A percentile compares a stretch with the other conserved stretches of the same genome.
Conservation (phyloP, 495 filamentous ascomycete genomes). For the Achaetomiella virescens region DNA sequence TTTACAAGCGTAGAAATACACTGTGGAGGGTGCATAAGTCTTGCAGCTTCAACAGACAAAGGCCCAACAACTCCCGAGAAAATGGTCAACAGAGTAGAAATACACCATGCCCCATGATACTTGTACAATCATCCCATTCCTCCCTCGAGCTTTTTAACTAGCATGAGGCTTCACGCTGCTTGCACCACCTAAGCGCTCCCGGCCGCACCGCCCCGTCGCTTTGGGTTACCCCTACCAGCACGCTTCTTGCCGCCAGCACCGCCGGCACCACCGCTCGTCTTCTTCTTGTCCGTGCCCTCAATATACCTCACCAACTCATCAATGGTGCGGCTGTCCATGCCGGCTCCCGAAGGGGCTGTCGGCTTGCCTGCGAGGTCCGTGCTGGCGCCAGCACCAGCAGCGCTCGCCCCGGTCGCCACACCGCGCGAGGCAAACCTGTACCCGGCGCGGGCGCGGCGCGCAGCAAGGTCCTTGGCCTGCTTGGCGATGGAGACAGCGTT, state of each 20-base stretch:
- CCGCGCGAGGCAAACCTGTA: slow-evolving; percentile 45
- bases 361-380: slow-evolving; percentile 18
- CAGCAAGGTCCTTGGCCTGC: slow-evolving; percentile 79
- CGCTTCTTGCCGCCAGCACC: slow-evolving; percentile 70
- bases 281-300: slow-evolving; percentile 22
- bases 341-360: slow-evolving; percentile 28
- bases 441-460: slow-evolving; percentile 54
- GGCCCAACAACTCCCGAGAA: no score
- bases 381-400: slow-evolving; percentile 16
- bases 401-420: slow-evolving; percentile 9
- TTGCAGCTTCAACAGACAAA: no score
- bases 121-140: no score
- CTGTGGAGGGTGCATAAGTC: no score
- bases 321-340: slow-evolving; percentile 16
- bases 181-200: not conserved
- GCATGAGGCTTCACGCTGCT: not conserved
- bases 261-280: slow-evolving; percentile 50
- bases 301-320: slow-evolving; percentile 23
- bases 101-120: no score
- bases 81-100: no score
- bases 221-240: slow-evolving; percentile 60
- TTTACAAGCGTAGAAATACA: no score
- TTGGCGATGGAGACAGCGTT: slow-evolving; percentile 91
- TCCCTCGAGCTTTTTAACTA: not conserved
- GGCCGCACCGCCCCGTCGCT: slow-evolving; percentile 47